Evolutionary conservation across 2,329 filamentous ascomycete genomes (phyloP).

Genomic region (Ophiostoma quercus): DNA sequence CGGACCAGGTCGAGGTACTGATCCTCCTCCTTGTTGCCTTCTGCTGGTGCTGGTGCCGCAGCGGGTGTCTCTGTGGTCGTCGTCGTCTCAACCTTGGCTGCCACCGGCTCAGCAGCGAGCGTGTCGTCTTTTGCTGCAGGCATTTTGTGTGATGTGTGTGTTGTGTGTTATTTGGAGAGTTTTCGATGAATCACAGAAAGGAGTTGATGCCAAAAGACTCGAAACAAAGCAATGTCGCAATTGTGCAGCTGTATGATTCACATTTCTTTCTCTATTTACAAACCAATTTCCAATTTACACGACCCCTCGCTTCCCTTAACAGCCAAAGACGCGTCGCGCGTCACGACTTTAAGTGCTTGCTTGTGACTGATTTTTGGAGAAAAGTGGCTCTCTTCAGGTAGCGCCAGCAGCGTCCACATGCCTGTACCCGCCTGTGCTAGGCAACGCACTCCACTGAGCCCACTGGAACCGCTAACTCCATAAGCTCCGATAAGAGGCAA

Average conservation of each 20-base stretch:
- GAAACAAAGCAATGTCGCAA: not conserved
- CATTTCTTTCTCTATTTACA: not conserved
- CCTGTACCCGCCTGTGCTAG: not conserved
- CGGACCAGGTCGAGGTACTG: constrained; percentile 90
- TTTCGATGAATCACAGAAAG: not conserved
- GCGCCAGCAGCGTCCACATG: too few species aligned
- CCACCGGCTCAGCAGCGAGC: not conserved
- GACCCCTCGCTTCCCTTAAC: constrained; percentile 15
- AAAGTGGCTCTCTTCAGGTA: not conserved
- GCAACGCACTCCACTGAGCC: not conserved
- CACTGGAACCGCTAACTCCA: constrained; percentile 4
- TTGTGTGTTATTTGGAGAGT: not conserved
- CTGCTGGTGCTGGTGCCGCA: not conserved
- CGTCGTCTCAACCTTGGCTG: constrained; percentile 6
- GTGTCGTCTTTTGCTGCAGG: constrained; percentile 19
- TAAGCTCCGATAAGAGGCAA: constrained; percentile 7
- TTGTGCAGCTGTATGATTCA: not conserved
- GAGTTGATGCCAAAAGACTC: not conserved
- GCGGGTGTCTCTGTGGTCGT: not conserved
- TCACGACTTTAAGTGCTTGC: constrained; percentile 7
- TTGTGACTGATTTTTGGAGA: not conserved
- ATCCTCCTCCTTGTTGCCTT: constrained; percentile 60
- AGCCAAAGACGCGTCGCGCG: constrained; percentile 19
- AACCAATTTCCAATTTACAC: not conserved
- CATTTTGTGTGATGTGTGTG: constrained; percentile 18